A percentile compares a stretch with the other conserved stretches of the same genome.
Conservation (phyloP, 148 eudicot species). For the Arbutus unedo region DNA sequence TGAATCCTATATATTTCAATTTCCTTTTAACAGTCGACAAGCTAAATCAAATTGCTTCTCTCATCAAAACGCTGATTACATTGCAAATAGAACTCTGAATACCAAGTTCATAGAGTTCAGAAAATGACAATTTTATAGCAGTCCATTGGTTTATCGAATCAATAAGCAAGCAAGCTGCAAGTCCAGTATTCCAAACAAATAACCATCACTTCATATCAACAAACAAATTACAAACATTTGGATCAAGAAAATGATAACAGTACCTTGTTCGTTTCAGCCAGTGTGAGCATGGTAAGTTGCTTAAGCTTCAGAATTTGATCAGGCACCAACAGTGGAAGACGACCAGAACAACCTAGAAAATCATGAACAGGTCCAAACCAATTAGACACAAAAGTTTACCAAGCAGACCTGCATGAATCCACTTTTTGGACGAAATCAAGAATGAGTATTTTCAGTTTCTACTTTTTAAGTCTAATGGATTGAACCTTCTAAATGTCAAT, state of each 20-base stretch:
- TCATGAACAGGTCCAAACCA: background rate
- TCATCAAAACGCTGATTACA: no score
- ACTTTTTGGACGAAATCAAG: background rate
- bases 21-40: background rate
- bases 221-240: no score
- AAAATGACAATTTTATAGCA: background rate
- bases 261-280: constrained; percentile 86
- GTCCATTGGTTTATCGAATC: background rate
- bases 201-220: no score
- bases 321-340: constrained; percentile 60
- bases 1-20: no score
- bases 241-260: background rate
- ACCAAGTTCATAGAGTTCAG: no score
- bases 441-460: background rate
- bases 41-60: background rate
- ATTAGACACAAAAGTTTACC: background rate
- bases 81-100: no score
- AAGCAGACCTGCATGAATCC: background rate
- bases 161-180: no score
- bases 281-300: constrained; percentile 85
- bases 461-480: background rate
- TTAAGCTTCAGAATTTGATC: constrained; percentile 87
- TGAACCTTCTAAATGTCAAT: background rate
- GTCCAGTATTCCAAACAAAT: no score
- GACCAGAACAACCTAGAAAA: constrained; percentile 50